Percentiles rank a stretch among this genome's conserved stretches.
phyloP scores from a whole-genome alignment of 768 basidiomycete genomes.

The Dioszegia crocea region DNA sequence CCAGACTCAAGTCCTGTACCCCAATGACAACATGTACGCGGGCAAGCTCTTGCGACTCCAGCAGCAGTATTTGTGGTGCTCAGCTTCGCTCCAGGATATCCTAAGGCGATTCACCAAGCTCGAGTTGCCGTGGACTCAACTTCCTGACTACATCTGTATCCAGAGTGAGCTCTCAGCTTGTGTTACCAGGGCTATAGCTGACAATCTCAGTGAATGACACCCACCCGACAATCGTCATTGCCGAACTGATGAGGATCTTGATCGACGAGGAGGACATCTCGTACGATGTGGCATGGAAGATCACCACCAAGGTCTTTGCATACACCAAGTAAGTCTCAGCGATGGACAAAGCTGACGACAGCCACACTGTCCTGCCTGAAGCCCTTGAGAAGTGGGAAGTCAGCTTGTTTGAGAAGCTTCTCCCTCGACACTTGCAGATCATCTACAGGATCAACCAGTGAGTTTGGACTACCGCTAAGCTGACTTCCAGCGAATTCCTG shows the following conservation, averaged over 20 bases:
- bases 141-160: slow-evolving; percentile 81
- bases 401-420: slow-evolving; percentile 72
- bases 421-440: slow-evolving; percentile 60
- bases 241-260: slow-evolving; percentile 84
- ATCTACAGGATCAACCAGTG: slow-evolving; percentile 42
- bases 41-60: slow-evolving; percentile 65
- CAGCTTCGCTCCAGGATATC: slow-evolving; percentile 73
- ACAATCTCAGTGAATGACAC: slow-evolving; percentile 57
- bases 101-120: slow-evolving; percentile 79
- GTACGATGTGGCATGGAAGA: slow-evolving; percentile 83
- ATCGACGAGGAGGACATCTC: slow-evolving; percentile 80
- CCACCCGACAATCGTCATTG: slow-evolving; percentile 90
- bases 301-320: slow-evolving; percentile 84
- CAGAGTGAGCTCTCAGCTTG: slow-evolving; percentile 58
- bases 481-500: slow-evolving; percentile 42
- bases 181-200: background rate
- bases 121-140: slow-evolving; percentile 69
- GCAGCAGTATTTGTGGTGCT: slow-evolving; percentile 86
- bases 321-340: slow-evolving; percentile 73
- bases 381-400: slow-evolving; percentile 77
- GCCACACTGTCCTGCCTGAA: slow-evolving; percentile 66
- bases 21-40: slow-evolving; percentile 72
- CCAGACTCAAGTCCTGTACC: slow-evolving; percentile 82
- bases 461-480: background rate
- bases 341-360: slow-evolving; percentile 11